Evolutionary conservation across 441 rosid species (phyloP).

Genomic region (Pelargonium cotyledonis): DNA sequence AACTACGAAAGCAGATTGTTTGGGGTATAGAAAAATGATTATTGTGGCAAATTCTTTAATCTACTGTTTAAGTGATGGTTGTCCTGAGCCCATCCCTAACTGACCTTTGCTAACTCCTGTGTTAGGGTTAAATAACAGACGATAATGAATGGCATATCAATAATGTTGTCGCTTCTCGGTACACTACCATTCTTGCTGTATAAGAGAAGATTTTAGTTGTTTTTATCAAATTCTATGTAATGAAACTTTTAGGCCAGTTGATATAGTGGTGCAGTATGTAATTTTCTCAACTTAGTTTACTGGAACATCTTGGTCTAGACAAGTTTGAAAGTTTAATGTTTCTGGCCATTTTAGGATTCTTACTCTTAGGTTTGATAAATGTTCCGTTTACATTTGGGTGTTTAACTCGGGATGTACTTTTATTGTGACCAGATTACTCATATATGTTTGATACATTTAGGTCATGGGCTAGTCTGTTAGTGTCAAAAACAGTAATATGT

Average conservation of each 20-base stretch:
- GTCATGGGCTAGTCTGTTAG: neutral
- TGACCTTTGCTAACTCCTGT: neutral
- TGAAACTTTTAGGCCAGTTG: neutral
- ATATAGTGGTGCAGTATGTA: neutral
- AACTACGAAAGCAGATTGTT: slow-evolving; percentile 7
- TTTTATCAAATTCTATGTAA: neutral
- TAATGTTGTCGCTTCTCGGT: no score
- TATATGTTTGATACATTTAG: neutral
- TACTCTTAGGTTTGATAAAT: neutral
- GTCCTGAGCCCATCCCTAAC: neutral
- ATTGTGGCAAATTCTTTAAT: neutral
- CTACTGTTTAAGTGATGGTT: neutral
- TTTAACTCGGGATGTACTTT: neutral
- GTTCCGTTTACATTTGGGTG: neutral
- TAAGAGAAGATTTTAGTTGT: neutral
- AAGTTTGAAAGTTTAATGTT: slow-evolving; percentile 7
- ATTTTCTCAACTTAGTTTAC: neutral
- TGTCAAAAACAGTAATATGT: neutral
- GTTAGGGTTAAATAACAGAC: neutral
- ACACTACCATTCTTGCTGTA: no score
- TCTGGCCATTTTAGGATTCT: neutral
- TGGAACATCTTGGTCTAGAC: neutral
- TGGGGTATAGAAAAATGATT: neutral
- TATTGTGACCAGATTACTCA: neutral
- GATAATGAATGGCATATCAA: neutral